phyloP scores from a whole-genome alignment of 73 alveolate species.

The Paramecium pentaurelia region DNA sequence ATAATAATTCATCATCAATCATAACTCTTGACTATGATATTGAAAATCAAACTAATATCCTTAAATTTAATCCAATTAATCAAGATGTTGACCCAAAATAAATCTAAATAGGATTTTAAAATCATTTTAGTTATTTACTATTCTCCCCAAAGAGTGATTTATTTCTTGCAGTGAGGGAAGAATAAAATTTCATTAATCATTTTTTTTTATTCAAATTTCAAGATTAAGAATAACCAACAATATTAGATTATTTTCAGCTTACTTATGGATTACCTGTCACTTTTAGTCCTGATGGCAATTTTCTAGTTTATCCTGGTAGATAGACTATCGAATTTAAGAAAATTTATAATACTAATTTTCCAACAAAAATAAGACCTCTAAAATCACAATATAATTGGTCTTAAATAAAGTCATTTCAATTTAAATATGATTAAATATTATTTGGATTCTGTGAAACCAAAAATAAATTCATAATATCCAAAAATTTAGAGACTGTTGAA shows the following conservation, averaged over 20 bases:
- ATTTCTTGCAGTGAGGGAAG: background rate
- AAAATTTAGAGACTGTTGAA: background rate
- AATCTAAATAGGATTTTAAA: background rate
- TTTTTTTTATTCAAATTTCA: background rate
- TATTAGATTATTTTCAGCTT: background rate
- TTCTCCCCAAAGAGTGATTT: background rate
- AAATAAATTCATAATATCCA: background rate
- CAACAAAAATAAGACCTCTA: background rate
- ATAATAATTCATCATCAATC: background rate
- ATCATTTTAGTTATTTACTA: background rate
- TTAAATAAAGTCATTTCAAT: background rate
- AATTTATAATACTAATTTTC: background rate
- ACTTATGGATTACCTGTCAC: background rate
- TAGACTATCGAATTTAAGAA: background rate
- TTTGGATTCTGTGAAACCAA: background rate
- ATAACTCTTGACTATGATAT: background rate
- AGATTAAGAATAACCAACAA: background rate
- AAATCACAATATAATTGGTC: background rate
- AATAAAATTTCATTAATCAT: background rate
- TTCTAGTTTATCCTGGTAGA: background rate
- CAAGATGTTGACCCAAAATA: background rate
- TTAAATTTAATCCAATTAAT: background rate
- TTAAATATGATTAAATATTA: background rate
- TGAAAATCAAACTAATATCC: background rate
- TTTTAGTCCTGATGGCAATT: background rate